Evolutionary conservation across 495 filamentous ascomycete species (phyloP), one percentile per base, ranked within the genome.

Genomic region (Glarea lozoyensis): DNA sequence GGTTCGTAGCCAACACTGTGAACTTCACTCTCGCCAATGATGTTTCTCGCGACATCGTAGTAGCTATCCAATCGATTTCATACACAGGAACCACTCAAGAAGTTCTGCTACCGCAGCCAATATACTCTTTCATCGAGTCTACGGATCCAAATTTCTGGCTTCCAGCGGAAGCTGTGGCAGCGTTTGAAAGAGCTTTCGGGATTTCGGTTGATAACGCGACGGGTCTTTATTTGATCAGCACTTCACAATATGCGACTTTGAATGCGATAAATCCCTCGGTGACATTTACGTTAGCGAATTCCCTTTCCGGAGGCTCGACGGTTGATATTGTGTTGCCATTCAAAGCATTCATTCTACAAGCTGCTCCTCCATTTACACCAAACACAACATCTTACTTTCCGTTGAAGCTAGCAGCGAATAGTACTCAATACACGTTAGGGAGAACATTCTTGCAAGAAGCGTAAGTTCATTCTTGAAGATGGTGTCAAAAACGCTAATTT

Each of bases 361-460:
- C 70, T 1, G 46, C 58, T 3, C 60, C 60, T 42, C 69, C 69
- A 3, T 50, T 69, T 0, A 59, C 69, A 19, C 61, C 64, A 22
- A 48, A 32, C 10, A 61, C 61, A 3, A 47, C 51, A 15, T 52
- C 48, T 16, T 78, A 78, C 44, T 79, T 79, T 42, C 74, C 76
- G 1, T 55, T 80, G 5, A 66, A 66, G 38, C 59, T 65, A 25
- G 73, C 70, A 2, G 60, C 58, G n/a, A 74, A 78, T 48, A 57
- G 65, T 13, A 63, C 57, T 0, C 75, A 79, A 48, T 74, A 73
- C 54, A 73, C 68, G 0, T 60, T 80, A 2, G 76, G 76, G 4
- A 61, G 75, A 19, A 61, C 65, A 6, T 79, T 80, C 40, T 53
- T 79, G 5, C 75, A 80, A 54, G 75, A 78, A 62, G 69, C 75